Evolutionary conservation across 768 basidiomycete genomes (phyloP).

Genomic region (Agaricus bisporus): DNA sequence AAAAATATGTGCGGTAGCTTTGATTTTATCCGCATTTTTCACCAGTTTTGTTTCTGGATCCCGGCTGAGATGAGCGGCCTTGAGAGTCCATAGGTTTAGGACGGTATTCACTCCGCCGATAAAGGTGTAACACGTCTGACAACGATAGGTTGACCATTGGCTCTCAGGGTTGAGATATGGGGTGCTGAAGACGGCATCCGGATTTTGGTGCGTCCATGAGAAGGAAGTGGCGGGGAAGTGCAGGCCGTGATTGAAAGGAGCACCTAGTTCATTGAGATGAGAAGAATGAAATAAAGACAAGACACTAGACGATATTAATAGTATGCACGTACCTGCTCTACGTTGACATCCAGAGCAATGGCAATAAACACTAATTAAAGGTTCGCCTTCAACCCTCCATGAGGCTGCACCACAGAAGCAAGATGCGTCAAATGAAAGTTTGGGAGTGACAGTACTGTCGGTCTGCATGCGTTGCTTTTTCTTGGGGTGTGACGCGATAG

Average conservation of each 20-base stretch:
- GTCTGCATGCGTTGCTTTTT: no score
- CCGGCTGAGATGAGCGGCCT: constrained; percentile 50
- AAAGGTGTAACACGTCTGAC: constrained; percentile 50
- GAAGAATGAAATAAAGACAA: constrained; percentile 7
- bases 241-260: constrained; percentile 56
- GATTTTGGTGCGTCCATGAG: constrained; percentile 43
- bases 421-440: constrained; percentile 26
- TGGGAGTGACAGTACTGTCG: background rate
- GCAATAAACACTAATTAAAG: constrained; percentile 54
- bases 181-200: constrained; percentile 26
- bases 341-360: constrained; percentile 67
- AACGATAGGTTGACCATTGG: constrained; percentile 54
- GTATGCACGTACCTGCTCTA: constrained; percentile 49
- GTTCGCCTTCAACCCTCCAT: constrained; percentile 40
- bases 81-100: constrained; percentile 45
- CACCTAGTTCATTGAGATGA: constrained; percentile 30
- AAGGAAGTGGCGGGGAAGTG: constrained; percentile 49
- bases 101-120: constrained; percentile 50
- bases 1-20: constrained; percentile 62
- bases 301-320: no score
- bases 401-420: constrained; percentile 53
- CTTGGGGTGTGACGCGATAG: no score
- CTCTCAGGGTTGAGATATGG: constrained; percentile 25
- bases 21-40: constrained; percentile 45
- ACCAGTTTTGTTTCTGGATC: constrained; percentile 36